phyloP scores from a whole-genome alignment of 257 asterid species.

The Solanum neorickii region DNA sequence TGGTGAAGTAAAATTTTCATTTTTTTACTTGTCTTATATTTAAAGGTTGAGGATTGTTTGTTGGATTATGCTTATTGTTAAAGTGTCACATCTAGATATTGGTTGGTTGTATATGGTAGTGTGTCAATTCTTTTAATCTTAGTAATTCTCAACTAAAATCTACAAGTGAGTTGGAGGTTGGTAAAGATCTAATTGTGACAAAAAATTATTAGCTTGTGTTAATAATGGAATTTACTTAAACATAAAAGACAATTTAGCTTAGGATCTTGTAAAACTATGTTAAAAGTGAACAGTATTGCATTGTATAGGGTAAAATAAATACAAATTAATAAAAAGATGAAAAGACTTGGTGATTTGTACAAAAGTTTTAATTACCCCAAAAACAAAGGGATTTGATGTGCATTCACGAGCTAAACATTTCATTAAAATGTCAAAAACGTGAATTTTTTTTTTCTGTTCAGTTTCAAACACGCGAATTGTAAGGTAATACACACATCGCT shows the following conservation, averaged over 20 bases:
- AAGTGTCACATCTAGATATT: neutral
- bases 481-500: neutral
- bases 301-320: no score
- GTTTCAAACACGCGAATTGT: neutral
- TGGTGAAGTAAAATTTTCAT: neutral
- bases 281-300: no score
- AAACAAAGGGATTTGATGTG: neutral
- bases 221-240: neutral
- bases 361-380: neutral
- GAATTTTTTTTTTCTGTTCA: neutral
- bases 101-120: neutral
- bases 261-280: neutral
- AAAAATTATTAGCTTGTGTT: neutral
- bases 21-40: neutral
- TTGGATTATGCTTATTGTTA: neutral
- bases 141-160: neutral
- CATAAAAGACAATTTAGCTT: neutral
- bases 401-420: neutral
- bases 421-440: neutral
- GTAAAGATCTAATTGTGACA: neutral
- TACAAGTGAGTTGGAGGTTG: neutral
- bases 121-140: neutral
- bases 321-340: no score
- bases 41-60: neutral
- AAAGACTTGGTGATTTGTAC: neutral